Evolutionary conservation across 768 basidiomycete genomes (phyloP).

Genomic region (Leccinellum luteum): DNA sequence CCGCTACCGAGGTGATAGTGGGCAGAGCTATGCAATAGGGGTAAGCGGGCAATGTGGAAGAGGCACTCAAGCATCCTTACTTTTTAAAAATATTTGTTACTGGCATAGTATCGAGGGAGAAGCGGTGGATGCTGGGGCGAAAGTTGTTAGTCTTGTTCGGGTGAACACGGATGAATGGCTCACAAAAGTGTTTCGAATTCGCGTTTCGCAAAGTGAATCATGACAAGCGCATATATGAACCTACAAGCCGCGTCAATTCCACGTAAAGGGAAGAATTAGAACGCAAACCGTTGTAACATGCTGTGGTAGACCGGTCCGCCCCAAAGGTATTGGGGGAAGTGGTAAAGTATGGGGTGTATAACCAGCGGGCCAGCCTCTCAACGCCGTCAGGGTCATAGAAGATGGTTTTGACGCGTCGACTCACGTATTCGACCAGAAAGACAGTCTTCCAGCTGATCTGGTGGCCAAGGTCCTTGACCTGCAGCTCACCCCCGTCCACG

Average conservation of each 20-base stretch:
- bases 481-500: constrained; percentile 58
- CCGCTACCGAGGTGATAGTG: constrained; percentile 87
- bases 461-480: constrained; percentile 86
- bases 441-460: constrained; percentile 89
- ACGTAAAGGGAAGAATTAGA: background rate
- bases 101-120: constrained; percentile 96
- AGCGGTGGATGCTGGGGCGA: constrained; percentile 77
- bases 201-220: constrained; percentile 89
- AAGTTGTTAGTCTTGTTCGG: background rate
- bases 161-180: constrained; percentile 23
- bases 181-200: constrained; percentile 91
- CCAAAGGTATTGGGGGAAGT: constrained; percentile 69
- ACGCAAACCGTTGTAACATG: constrained; percentile 65
- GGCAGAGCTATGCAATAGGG: constrained; percentile 53
- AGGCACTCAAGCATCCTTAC: constrained; percentile 41
- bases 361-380: constrained; percentile 79
- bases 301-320: constrained; percentile 70
- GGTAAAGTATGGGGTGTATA: constrained; percentile 84
- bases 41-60: background rate
- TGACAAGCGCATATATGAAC: constrained; percentile 68
- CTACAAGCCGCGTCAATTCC: constrained; percentile 33
- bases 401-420: constrained; percentile 28
- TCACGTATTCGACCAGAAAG: constrained; percentile 92
- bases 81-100: constrained; percentile 83
- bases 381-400: constrained; percentile 1